These are phyloP conservation scores for Sphaceloma murrayae DNA, from an alignment of 2,329 filamentous ascomycete species.

Conservation along the genomic window DNA sequence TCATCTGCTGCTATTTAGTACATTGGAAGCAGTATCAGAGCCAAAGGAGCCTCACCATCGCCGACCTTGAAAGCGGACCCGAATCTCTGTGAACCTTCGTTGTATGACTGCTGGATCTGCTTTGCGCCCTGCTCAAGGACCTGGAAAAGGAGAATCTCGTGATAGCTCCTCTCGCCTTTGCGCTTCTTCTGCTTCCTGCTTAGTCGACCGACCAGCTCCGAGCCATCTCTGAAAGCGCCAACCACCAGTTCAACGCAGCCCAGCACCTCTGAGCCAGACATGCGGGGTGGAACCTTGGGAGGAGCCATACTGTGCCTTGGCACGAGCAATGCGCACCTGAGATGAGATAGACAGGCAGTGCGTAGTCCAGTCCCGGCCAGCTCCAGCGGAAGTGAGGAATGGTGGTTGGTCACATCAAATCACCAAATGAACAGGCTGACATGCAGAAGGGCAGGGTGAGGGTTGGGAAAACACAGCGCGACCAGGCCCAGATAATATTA, in stretches of 20 bases:
- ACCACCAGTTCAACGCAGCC: conserved; percentile 36
- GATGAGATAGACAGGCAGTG: not conserved
- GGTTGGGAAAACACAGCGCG: not conserved
- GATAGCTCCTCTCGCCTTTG: conserved; percentile 25
- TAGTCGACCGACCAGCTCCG: conserved; percentile 31
- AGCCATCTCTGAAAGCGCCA: conserved; percentile 35
- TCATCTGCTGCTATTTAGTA: conserved; percentile 23
- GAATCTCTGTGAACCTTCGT: conserved; percentile 28
- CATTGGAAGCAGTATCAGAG: conserved; percentile 10
- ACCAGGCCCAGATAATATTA: conserved; percentile 15
- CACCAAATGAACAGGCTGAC: conserved; percentile 11
- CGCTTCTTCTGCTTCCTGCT: conserved; percentile 20
- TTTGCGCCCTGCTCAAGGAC: conserved; percentile 32
- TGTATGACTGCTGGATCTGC: conserved; percentile 29
- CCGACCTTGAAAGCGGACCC: conserved; percentile 31
- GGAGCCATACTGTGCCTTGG: not conserved
- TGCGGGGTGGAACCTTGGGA: conserved; percentile 14
- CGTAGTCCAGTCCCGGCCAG: conserved; percentile 6
- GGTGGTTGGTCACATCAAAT: conserved; percentile 13
- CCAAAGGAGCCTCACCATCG: conserved; percentile 28
- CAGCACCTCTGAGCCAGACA: conserved; percentile 29
- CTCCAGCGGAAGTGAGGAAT: conserved; percentile 9
- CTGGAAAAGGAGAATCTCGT: conserved; percentile 32
- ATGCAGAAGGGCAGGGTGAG: conserved; percentile 6
- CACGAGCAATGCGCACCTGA: not conserved